phyloP scores from a whole-genome alignment of 495 filamentous ascomycete genomes.

The Podospora bellae-mahoneyi region DNA sequence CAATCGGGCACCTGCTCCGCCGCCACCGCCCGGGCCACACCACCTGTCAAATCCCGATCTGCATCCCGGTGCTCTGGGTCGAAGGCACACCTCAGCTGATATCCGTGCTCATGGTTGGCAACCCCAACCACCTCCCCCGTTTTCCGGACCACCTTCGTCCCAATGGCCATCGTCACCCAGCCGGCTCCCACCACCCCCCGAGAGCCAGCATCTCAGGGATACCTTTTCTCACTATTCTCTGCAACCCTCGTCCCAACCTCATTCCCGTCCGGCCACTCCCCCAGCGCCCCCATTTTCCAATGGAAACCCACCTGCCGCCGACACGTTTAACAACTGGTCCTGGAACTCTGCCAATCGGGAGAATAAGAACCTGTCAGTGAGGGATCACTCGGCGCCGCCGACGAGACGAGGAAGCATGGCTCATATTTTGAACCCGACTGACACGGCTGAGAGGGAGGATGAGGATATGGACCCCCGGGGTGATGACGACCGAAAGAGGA shows the following conservation, averaged over 20 bases:
- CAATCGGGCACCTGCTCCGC: constrained; percentile 64
- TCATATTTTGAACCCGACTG: constrained; percentile 68
- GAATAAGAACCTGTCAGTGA: constrained; percentile 45
- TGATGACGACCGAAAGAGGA: constrained; percentile 71
- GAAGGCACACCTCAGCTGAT: constrained; percentile 93
- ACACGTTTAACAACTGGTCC: constrained; percentile 53
- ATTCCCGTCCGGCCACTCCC: constrained; percentile 72
- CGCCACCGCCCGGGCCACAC: constrained; percentile 66
- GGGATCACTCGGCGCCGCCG: constrained; percentile 54
- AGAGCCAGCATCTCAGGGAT: constrained; percentile 78
- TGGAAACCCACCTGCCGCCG: constrained; percentile 20
- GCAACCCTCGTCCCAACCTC: constrained; percentile 49
- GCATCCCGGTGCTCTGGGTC: constrained; percentile 70
- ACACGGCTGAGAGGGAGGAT: constrained; percentile 43
- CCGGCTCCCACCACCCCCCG: constrained; percentile 51
- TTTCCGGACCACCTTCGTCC: constrained; percentile 65
- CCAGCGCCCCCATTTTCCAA: constrained; percentile 43
- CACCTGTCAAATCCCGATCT: constrained; percentile 72
- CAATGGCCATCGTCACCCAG: constrained; percentile 88
- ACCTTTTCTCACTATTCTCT: constrained; percentile 81
- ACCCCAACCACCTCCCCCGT: constrained; percentile 66
- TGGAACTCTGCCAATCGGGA: constrained; percentile 48
- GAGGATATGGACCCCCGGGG: constrained; percentile 46
- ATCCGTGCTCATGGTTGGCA: constrained; percentile 91
- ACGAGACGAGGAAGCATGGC: constrained; percentile 58